Base-by-base conservation (phyloP, 805 yeast genomes). In the Maudiozyma serrabonitensis region DNA sequence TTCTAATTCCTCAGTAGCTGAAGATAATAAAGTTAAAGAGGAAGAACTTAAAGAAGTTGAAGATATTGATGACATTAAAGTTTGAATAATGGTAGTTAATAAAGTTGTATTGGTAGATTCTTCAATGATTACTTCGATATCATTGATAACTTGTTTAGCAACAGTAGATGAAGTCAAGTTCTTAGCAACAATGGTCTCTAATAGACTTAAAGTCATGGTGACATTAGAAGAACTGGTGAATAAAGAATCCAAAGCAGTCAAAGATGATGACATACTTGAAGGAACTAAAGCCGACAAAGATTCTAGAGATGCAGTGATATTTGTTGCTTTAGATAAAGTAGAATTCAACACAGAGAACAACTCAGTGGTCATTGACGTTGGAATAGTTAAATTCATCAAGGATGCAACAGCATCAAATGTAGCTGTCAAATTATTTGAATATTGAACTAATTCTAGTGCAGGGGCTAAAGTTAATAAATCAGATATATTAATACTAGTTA, bases 391-490 rank as follows among this genome's bases (percentile, higher is more conserved):
- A 43, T 55, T 53, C 56, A 59, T 52, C 39, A 63, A 48, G 13
- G 54, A 48, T 18, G 52, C 49, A 37, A 63, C 43, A 1, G 61
- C 50, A 8, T 43, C 50, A 31, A 61, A 51, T 23, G 67, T 57
- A 9, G 51, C 56, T n/a, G 61, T 50, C 16, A 51, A 49, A 47
- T 62, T 58, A 6, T 52, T 53, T 3, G 64, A 56, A 25, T 48
- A 47, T 34, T 48, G 44, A 47, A 63, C 53, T 23, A 63, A 46
- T 12, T 51, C 38, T 39, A 64, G 57, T 23, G 64, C 62, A 7
- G 69, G 68, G 9, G 52, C 16, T 28, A 62, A 47, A 26, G 60
- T 60, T 6, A 50, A 42, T 42, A 59, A 55, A 25, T 61, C 60
- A 0, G 60, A 16, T 7, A 55, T 21, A n/a, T 58, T 49, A 49